Conservation (phyloP, 2,329 filamentous ascomycete genomes). For the Calonectria ilicicola region DNA sequence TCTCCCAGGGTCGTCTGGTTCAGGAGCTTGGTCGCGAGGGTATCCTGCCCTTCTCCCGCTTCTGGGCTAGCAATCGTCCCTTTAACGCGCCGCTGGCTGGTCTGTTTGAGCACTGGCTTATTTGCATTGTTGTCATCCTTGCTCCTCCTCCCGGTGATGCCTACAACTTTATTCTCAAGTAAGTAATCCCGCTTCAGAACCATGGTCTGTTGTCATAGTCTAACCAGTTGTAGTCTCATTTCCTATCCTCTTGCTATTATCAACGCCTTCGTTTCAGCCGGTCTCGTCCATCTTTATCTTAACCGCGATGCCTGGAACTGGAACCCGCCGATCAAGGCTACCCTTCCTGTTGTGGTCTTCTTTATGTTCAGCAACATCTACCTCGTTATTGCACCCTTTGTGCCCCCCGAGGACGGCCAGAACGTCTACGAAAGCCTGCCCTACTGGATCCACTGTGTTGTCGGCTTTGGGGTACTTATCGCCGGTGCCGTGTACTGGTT, state of each 20-base stretch:
- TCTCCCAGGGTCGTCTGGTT: constrained; percentile 74
- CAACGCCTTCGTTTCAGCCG: constrained; percentile 66
- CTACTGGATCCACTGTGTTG: constrained; percentile 70
- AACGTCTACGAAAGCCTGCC: constrained; percentile 66
- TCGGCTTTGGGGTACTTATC: constrained; percentile 65
- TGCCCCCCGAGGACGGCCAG: constrained; percentile 63
- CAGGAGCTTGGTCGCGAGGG: constrained; percentile 76
- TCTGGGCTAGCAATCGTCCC: constrained; percentile 74
- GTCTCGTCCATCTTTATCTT: constrained; percentile 65
- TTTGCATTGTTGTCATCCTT: constrained; percentile 74
- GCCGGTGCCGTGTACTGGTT: constrained; percentile 68
- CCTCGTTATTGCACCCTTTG: constrained; percentile 70
- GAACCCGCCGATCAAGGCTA: constrained; percentile 67
- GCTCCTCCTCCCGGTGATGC: constrained; percentile 76
- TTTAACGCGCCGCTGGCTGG: constrained; percentile 72
- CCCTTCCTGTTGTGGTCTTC: constrained; percentile 66
- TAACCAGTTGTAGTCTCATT: constrained; percentile 60
- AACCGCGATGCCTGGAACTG: constrained; percentile 61
- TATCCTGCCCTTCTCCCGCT: constrained; percentile 70
- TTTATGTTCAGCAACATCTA: constrained; percentile 73
- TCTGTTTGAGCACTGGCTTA: constrained; percentile 73
- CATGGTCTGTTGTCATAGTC: background rate
- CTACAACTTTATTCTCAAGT: constrained; percentile 73
- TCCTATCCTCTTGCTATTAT: constrained; percentile 72
- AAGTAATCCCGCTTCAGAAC: constrained; percentile 21